Percentiles rank a stretch among this genome's conserved stretches.
These are phyloP conservation scores for Pedinophyceae sp. DNA, from an alignment of 139 green algal genomes.

Conservation along the genomic window DNA sequence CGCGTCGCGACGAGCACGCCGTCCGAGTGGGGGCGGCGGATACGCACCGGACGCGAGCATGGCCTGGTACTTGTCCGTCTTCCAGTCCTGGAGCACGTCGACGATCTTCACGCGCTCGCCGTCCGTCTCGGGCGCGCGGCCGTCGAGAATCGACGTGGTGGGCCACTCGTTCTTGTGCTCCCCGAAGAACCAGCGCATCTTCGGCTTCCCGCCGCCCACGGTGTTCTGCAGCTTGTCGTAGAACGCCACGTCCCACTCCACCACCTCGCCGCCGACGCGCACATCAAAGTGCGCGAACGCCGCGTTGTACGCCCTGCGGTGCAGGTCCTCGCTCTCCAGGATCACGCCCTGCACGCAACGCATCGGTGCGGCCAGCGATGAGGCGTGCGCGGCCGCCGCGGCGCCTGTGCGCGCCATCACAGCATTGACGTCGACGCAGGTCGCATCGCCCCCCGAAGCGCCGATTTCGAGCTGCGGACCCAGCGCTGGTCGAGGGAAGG, in stretches of 20 bases:
- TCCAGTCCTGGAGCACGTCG: conserved; percentile 73
- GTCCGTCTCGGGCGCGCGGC: conserved; percentile 30
- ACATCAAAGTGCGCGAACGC: conserved; percentile 68
- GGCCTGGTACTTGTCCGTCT: conserved; percentile 55
- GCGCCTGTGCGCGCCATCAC: too few relatives aligned
- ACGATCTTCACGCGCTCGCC: conserved; percentile 52
- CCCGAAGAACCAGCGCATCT: conserved; percentile 73
- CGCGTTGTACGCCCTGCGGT: conserved; percentile 78
- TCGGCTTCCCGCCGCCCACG: conserved; percentile 76
- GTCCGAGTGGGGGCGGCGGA: too few relatives aligned
- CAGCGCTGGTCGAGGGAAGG: not conserved
- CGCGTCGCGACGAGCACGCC: too few relatives aligned
- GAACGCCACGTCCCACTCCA: conserved; percentile 61
- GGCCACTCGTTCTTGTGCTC: conserved; percentile 62
- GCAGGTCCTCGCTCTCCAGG: conserved; percentile 77
- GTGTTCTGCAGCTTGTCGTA: conserved; percentile 85
- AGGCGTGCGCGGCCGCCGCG: too few relatives aligned
- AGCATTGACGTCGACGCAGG: not conserved
- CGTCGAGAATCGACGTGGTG: conserved; percentile 22
- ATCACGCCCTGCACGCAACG: too few relatives aligned
- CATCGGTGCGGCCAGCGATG: too few relatives aligned
- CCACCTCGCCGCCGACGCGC: conserved; percentile 9
- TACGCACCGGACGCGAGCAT: conserved; percentile 11
- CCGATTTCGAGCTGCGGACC: not conserved
- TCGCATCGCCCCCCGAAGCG: not conserved